Evolutionary conservation across 2,329 filamentous ascomycete species (phyloP).

Genomic region (Elsinoe arachidis): DNA sequence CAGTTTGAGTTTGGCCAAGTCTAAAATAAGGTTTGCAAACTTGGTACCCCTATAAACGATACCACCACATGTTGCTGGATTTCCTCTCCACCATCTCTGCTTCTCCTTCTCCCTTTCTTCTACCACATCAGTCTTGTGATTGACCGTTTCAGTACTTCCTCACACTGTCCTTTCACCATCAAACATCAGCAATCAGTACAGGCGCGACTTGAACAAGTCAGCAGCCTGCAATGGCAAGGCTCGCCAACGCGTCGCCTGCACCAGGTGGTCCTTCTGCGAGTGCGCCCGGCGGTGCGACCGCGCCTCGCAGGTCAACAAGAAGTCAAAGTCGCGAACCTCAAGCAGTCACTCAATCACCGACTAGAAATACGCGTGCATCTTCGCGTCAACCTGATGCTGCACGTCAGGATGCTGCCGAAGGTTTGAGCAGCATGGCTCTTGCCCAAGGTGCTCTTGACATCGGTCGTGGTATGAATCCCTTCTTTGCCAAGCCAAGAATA

Average conservation of each 20-base stretch:
- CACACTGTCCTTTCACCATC: neutral
- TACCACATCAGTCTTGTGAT: neutral
- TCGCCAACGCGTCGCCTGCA: neutral
- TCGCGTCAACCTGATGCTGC: slow-evolving; percentile 4
- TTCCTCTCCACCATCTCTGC: neutral
- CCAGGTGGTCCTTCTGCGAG: neutral
- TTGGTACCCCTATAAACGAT: no score
- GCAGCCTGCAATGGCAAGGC: neutral
- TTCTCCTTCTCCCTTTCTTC: neutral
- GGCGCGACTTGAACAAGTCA: neutral
- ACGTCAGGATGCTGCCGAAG: neutral
- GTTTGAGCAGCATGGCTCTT: slow-evolving; percentile 1
- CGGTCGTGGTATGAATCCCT: neutral
- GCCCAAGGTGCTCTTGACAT: neutral
- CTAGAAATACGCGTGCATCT: neutral
- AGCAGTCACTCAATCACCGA: neutral
- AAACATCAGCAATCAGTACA: no score
- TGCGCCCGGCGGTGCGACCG: neutral
- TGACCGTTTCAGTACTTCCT: neutral
- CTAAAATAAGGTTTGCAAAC: no score
- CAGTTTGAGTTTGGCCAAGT: no score
- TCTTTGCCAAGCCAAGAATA: neutral
- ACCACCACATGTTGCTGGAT: neutral
- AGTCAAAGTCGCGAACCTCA: slow-evolving; percentile 6
- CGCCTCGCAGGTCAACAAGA: slow-evolving; percentile 1